A percentile compares a stretch with the other conserved stretches of the same genome.
phyloP scores from a whole-genome alignment of 2,329 filamentous ascomycete genomes.

The Cryphonectria japonica region DNA sequence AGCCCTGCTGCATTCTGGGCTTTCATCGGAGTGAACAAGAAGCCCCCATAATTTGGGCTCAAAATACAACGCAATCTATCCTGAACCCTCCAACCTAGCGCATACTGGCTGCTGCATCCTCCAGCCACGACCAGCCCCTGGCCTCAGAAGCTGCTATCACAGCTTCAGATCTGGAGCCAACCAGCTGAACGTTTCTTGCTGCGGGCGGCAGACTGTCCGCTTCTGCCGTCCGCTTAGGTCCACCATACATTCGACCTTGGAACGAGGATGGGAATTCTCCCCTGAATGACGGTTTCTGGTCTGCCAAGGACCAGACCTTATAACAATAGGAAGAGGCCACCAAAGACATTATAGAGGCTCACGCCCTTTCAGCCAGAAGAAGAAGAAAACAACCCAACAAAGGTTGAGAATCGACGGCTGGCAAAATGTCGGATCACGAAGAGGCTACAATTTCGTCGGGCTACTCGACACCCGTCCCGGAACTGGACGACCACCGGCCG shows the following conservation, averaged over 20 bases:
- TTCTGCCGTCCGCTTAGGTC: constrained; percentile 40
- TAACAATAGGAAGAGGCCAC: constrained; percentile 2
- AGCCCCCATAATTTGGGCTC: constrained; percentile 85
- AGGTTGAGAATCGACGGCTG: constrained; percentile 36
- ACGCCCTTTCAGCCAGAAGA: neutral
- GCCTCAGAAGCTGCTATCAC: constrained; percentile 6
- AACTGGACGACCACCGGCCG: constrained; percentile 85
- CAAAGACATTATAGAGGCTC: neutral
- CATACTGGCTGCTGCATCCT: neutral
- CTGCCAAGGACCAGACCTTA: constrained; percentile 19
- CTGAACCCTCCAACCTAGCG: constrained; percentile 27
- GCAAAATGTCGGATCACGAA: constrained; percentile 70
- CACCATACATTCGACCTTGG: constrained; percentile 15
- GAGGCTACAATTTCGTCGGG: constrained; percentile 59
- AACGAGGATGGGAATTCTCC: constrained; percentile 29
- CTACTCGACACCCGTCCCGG: constrained; percentile 75
- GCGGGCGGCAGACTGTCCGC: constrained; percentile 41
- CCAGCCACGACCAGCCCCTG: neutral
- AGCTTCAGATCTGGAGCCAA: constrained; percentile 11
- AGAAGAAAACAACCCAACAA: neutral
- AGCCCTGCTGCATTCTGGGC: constrained; percentile 91
- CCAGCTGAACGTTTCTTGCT: constrained; percentile 26
- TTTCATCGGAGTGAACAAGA: constrained; percentile 95
- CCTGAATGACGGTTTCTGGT: constrained; percentile 26
- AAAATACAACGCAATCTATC: neutral